A percentile compares a stretch with the other conserved stretches of the same genome.
Evolutionary conservation across 2,329 filamentous ascomycete species (phyloP).

Genomic region (Neonectria neomacrospora): DNA sequence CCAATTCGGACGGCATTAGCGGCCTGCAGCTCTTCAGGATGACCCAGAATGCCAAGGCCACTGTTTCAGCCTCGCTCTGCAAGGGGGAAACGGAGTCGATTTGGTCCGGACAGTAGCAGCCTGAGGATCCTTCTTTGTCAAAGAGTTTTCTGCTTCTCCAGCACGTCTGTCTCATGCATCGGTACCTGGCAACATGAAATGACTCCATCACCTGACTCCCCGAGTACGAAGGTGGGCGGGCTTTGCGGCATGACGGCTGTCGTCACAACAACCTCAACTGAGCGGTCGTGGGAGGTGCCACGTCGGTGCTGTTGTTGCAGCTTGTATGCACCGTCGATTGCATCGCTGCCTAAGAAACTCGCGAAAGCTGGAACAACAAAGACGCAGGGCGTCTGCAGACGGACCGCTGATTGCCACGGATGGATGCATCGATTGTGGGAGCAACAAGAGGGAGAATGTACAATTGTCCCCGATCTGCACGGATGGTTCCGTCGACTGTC

Average conservation of each 20-base stretch:
- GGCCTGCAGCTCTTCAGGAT: conserved; percentile 6
- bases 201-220: neutral
- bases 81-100: conserved; percentile 18
- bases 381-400: neutral
- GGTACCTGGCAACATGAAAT: neutral
- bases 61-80: conserved; percentile 23
- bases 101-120: neutral
- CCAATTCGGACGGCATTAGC: neutral
- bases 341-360: conserved; percentile 8
- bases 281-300: conserved; percentile 16
- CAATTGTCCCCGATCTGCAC: conserved; percentile 12
- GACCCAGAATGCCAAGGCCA: conserved; percentile 4
- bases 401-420: neutral
- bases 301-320: conserved; percentile 18
- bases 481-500: conserved; percentile 12
- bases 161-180: neutral
- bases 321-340: conserved; percentile 14
- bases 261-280: conserved; percentile 13
- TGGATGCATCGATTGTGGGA: conserved; percentile 4
- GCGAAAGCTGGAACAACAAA: conserved; percentile 7
- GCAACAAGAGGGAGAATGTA: neutral
- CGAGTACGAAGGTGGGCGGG: neutral
- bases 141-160: neutral
- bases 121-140: neutral
- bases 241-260: conserved; percentile 8